Evolutionary conservation across 805 yeast species (phyloP).

Genomic region (Saccharomyces eubayanus): DNA sequence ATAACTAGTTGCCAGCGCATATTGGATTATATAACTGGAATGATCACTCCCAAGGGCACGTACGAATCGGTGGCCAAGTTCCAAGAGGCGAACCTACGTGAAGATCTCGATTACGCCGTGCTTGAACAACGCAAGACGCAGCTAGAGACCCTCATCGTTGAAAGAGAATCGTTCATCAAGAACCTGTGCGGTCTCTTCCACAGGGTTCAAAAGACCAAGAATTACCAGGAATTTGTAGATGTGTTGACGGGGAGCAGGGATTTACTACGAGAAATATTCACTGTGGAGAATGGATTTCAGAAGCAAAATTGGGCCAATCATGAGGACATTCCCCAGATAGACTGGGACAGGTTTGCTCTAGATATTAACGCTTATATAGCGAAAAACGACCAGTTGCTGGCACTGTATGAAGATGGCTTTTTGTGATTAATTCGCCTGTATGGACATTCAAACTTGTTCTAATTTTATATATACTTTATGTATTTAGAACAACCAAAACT

Average conservation of each 20-base stretch:
- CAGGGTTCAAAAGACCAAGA: slow-evolving; percentile 23
- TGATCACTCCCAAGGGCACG: slow-evolving; percentile 14
- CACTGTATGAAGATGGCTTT: slow-evolving; percentile 15
- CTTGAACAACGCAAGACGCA: slow-evolving; percentile 17
- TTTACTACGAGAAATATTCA: slow-evolving; percentile 25
- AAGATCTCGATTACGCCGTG: slow-evolving; percentile 18
- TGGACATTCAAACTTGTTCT: not conserved
- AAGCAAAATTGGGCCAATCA: not conserved
- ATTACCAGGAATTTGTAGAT: slow-evolving; percentile 27
- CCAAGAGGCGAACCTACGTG: slow-evolving; percentile 17
- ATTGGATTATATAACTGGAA: not conserved
- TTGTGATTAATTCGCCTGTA: slow-evolving; percentile 3
- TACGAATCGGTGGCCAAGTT: slow-evolving; percentile 14
- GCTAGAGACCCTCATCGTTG: slow-evolving; percentile 14
- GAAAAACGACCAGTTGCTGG: slow-evolving; percentile 13
- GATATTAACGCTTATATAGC: slow-evolving; percentile 19
- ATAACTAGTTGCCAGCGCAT: not conserved
- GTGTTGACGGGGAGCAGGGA: slow-evolving; percentile 18
- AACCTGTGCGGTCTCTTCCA: slow-evolving; percentile 21
- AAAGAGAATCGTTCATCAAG: slow-evolving; percentile 16
- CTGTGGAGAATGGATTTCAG: slow-evolving; percentile 15
- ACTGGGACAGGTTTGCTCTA: slow-evolving; percentile 24
- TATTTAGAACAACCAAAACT: not conserved
- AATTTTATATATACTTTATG: not conserved
- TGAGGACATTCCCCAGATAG: slow-evolving; percentile 7